These are phyloP conservation scores for Rhizomucor miehei DNA, from an alignment of 371 early-diverging fungal species.

Conservation along the genomic window DNA sequence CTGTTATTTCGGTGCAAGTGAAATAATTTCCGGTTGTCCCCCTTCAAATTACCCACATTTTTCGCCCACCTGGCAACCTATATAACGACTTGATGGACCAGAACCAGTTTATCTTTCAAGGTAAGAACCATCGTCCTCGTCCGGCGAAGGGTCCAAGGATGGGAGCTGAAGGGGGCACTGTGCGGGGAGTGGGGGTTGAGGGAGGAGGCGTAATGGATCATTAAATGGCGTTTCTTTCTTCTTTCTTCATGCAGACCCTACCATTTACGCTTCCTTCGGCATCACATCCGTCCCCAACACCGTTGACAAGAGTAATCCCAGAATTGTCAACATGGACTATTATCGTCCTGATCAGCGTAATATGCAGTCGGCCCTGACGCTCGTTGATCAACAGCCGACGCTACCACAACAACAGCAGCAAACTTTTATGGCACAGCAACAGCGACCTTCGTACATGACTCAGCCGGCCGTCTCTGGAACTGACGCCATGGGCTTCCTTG, in stretches of 20 bases:
- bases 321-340: not conserved
- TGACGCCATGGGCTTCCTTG: too few relatives aligned
- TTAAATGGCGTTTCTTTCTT: not conserved
- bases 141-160: too few relatives aligned
- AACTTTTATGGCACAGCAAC: not conserved
- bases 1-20: too few relatives aligned
- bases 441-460: not conserved
- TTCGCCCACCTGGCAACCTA: too few relatives aligned
- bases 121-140: too few relatives aligned
- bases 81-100: too few relatives aligned
- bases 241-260: not conserved
- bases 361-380: constrained; percentile 1
- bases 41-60: not conserved
- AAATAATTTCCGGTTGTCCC: not conserved
- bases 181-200: not conserved
- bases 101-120: too few relatives aligned
- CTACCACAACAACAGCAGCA: not conserved
- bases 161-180: too few relatives aligned
- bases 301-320: not conserved
- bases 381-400: not conserved
- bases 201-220: not conserved
- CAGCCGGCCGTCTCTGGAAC: too few relatives aligned
- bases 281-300: not conserved
- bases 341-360: not conserved
- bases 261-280: not conserved